Evolutionary conservation across 257 asterid genomes (phyloP).

Genomic region (Datura wrightii): DNA sequence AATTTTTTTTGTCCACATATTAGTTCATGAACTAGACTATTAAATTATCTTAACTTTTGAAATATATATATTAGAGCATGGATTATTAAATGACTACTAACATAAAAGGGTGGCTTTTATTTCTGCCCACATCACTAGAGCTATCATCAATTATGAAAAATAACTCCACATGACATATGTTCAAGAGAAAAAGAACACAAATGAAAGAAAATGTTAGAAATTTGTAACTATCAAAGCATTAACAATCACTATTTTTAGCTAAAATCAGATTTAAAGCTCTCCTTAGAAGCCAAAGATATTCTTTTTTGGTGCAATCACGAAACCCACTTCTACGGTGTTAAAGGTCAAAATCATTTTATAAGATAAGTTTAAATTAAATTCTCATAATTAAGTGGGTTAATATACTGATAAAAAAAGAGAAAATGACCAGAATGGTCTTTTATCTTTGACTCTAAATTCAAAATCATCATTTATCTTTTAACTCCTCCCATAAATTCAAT

Average conservation of each 20-base stretch:
- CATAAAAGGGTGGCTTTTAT: conserved; percentile 15
- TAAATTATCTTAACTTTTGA: too few relatives aligned
- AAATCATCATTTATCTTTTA: too few relatives aligned
- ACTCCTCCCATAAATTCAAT: too few relatives aligned
- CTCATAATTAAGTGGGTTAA: too few relatives aligned
- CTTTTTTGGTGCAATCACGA: background rate
- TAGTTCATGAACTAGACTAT: too few relatives aligned
- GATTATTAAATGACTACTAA: background rate
- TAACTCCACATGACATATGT: background rate
- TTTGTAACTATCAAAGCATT: background rate
- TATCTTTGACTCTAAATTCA: too few relatives aligned
- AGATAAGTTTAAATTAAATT: too few relatives aligned
- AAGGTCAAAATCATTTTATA: background rate
- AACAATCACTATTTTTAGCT: background rate
- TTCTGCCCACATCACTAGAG: background rate
- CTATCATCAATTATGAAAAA: background rate
- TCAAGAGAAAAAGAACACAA: background rate
- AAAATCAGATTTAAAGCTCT: background rate
- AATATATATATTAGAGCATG: too few relatives aligned
- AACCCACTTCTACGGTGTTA: background rate
- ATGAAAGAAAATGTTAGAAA: background rate
- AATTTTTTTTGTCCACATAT: too few relatives aligned
- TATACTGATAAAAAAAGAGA: too few relatives aligned
- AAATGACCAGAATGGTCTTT: too few relatives aligned
- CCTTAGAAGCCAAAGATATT: too few relatives aligned